Evolutionary conservation across 805 yeast genomes (phyloP), one percentile per base, ranked within the genome.

Genomic region (Pichia rugopelliculosa): DNA sequence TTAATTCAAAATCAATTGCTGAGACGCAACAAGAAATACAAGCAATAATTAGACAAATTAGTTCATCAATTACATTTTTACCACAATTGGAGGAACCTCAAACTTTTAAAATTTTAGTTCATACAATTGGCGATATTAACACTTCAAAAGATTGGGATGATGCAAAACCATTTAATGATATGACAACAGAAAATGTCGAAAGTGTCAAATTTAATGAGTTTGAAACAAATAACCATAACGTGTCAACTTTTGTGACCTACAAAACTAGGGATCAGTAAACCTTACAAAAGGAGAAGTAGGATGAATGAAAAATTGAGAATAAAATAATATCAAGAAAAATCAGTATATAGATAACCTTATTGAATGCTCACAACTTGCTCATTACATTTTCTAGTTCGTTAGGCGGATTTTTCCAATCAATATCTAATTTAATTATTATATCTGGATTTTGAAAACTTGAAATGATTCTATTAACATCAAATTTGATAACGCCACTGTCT

Each of bases 61-160:
- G 96, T 0, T 87, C 96, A 0, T 82, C 93, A 38, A 87, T 86
- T 2, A 79, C 96, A 0, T 88, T 89, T 60, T 71, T 90, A 37
- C 98, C 98, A 0, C 74, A 83, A 22, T 66, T 90, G 25, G 78
- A 77, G 11, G 62, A 58, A 15, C 79, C 73, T 12, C 79, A 83
- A 58, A 86, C 96, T 0, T 88, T 90, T 64, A 88, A 85, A 58
- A 91, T 90, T 1, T 67, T 88, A 45, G 96, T 89, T 0, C 84
- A 83, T 58, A 85, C 96, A 0, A 85, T 83, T 55, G 82, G 84
- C 1, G 67, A 68, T 36, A 77, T 82, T 4, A 73, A 73, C 44
- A 82, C 84, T 3, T 95, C 96, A 0, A 66, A 72, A 12, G 95
- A 87, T 56, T 89, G 97, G 97, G 78, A 80, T 11, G 96, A 88